phyloP scores from a whole-genome alignment of 2,329 filamentous ascomycete species.

The Colletotrichum gigasporum region DNA sequence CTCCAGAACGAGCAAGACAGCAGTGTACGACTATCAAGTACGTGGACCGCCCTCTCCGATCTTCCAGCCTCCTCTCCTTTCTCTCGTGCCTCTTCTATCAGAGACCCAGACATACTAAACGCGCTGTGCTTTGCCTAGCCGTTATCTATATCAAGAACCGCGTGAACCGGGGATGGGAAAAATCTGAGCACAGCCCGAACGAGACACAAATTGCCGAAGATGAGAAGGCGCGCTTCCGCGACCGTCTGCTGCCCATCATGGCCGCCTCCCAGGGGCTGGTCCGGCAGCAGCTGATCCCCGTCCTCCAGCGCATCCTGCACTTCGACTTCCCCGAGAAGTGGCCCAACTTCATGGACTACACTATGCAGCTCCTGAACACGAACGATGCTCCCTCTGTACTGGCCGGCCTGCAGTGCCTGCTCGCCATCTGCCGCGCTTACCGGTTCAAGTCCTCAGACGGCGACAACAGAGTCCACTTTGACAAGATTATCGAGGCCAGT shows the following conservation, averaged over 20 bases:
- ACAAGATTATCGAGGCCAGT: constrained; percentile 90
- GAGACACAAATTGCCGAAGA: constrained; percentile 84
- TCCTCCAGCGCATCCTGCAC: constrained; percentile 95
- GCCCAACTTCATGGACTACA: constrained; percentile 95
- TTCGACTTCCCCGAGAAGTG: constrained; percentile 94
- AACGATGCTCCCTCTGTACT: constrained; percentile 89
- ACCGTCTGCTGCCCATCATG: constrained; percentile 88
- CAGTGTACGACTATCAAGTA: constrained; percentile 89
- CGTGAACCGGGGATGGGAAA: constrained; percentile 90
- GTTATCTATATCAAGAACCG: constrained; percentile 99
- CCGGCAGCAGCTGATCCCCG: constrained; percentile 91
- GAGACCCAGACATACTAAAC: constrained; percentile 9
- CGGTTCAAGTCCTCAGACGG: constrained; percentile 87
- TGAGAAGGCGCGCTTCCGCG: constrained; percentile 87
- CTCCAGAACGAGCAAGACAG: constrained; percentile 88
- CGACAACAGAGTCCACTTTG: constrained; percentile 82
- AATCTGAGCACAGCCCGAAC: constrained; percentile 76
- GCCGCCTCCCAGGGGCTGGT: constrained; percentile 82
- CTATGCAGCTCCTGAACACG: constrained; percentile 85
- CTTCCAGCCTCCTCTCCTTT: constrained; percentile 17
- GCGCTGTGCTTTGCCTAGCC: constrained; percentile 61
- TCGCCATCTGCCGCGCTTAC: constrained; percentile 95
- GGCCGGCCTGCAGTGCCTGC: constrained; percentile 90
- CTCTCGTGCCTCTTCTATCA: neutral
- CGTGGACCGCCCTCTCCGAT: constrained; percentile 45